Percentiles rank a stretch among this genome's conserved stretches.
Evolutionary conservation across 306 rosid species (phyloP).

Genomic region (Begonia masoniana): DNA sequence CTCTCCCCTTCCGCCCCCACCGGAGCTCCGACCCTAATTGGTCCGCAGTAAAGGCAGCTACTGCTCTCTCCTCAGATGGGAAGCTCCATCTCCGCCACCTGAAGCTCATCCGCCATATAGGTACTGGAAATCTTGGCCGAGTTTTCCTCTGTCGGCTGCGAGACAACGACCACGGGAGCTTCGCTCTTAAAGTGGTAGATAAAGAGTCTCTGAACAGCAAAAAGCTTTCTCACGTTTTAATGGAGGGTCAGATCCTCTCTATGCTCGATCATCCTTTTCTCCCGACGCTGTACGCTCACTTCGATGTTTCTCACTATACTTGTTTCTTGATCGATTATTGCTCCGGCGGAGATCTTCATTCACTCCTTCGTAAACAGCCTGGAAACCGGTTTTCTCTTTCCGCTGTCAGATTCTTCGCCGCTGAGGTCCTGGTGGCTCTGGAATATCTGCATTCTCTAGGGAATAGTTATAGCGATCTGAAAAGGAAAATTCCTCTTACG

Average conservation of each 20-base stretch:
- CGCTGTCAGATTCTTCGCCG: constrained; percentile 56
- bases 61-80: constrained; percentile 63
- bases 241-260: constrained; percentile 60
- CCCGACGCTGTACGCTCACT: constrained; percentile 79
- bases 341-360: constrained; percentile 73
- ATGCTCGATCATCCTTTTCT: constrained; percentile 81
- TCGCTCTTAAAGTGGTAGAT: constrained; percentile 87
- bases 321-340: constrained; percentile 88
- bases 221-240: constrained; percentile 53
- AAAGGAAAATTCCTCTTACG: constrained; percentile 74
- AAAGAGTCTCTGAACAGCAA: constrained; percentile 41
- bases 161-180: constrained; percentile 43
- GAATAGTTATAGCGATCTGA: constrained; percentile 67
- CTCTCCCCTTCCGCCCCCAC: constrained; percentile 34
- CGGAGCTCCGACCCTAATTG: constrained; percentile 52
- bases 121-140: constrained; percentile 80
- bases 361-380: constrained; percentile 53
- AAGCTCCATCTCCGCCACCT: constrained; percentile 69
- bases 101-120: constrained; percentile 74
- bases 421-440: constrained; percentile 63
- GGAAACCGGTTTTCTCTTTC: constrained; percentile 15
- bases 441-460: constrained; percentile 81
- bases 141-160: constrained; percentile 79
- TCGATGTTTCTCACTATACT: constrained; percentile 75
- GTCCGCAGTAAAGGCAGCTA: constrained; percentile 73